Base-by-base conservation (phyloP, 2,329 filamentous ascomycete genomes). In the Claviceps citrina region DNA sequence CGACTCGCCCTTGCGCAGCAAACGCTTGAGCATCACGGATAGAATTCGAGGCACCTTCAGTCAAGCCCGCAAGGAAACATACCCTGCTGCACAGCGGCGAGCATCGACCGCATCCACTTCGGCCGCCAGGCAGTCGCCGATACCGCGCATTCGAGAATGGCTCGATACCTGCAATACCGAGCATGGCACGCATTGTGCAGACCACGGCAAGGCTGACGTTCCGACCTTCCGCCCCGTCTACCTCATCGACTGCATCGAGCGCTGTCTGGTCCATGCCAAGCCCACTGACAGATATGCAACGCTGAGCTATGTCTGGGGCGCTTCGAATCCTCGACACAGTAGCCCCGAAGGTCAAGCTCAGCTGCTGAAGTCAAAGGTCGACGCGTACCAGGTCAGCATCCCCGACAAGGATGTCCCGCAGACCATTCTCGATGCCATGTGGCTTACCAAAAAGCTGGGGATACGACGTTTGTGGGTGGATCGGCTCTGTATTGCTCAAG, bases 381-480 rank as follows among this genome's bases (percentile, higher is more conserved):
- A 59, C 16, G 54, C 52, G 25, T 58, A 58, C 25, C 55, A 61
- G 44, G 49, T 55, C 20, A 49, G 44, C 4, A 45, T 66, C 13
- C 55, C 58, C 4, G 62, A 65, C 13, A 46, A 51, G 7, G 58
- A 61, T 13, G 49, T 66, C 13, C 62, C 61, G 27, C 55, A 59
- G 38, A 64, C 63, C 4, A 60, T 66, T 40, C 41, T 58, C n/a
- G 63, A 66, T 44, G 63, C 63, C 43, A 63, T 67, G 44, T 64
- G 61, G 58, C 48, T 67, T 16, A 54, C 62, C 19, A 60, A 56
- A 44, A 65, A 64, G 49, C 51, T 68, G 9, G 60, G 60, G 1
- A 54, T 65, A 18, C 58, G 59, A 2, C 58, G 63, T 41, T 52
- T 69, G 16, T 69, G 66, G 66, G 59, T 68, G 26, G 66, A 69